These are phyloP conservation scores for Dactylellina parvicollis DNA, from an alignment of 2,329 filamentous ascomycete species.

Conservation along the genomic window DNA sequence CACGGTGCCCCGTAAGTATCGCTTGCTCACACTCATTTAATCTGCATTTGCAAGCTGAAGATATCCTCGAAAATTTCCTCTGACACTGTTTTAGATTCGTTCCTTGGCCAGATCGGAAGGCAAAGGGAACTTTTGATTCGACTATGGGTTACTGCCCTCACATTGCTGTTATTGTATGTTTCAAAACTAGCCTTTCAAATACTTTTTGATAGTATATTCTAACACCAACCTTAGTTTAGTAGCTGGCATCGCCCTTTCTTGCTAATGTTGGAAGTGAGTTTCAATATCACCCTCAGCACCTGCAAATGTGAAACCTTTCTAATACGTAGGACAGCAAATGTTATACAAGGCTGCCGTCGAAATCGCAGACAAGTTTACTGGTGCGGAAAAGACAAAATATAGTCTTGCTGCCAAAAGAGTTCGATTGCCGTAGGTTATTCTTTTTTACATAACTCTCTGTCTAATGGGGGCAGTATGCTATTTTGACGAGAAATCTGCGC, in stretches of 20 bases:
- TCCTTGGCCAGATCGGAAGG: slow-evolving; percentile 21
- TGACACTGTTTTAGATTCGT: neutral
- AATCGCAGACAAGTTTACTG: slow-evolving; percentile 53
- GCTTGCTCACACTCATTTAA: too few species aligned
- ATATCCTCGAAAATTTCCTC: neutral
- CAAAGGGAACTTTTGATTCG: neutral
- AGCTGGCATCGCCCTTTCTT: slow-evolving; percentile 59
- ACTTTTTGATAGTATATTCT: neutral
- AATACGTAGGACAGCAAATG: slow-evolving; percentile 44
- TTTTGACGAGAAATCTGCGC: too few species aligned
- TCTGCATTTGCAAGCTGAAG: too few species aligned
- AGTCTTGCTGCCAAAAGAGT: slow-evolving; percentile 53
- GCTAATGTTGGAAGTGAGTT: slow-evolving; percentile 56
- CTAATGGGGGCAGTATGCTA: too few species aligned
- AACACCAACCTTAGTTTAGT: slow-evolving; percentile 55
- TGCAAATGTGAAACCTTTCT: too few species aligned
- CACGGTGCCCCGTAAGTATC: slow-evolving; percentile 44
- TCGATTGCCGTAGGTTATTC: slow-evolving; percentile 54
- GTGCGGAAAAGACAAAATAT: slow-evolving; percentile 50
- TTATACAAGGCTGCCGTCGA: slow-evolving; percentile 26
- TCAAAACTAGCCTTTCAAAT: neutral
- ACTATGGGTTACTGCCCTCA: slow-evolving; percentile 32
- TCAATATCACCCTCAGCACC: too few species aligned
- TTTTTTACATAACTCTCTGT: too few species aligned
- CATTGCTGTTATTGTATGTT: slow-evolving; percentile 31